Evolutionary conservation across 1,139 yeast species (phyloP), one percentile per base, ranked within the genome.

Genomic region (Sugiyamaella xylanicola): DNA sequence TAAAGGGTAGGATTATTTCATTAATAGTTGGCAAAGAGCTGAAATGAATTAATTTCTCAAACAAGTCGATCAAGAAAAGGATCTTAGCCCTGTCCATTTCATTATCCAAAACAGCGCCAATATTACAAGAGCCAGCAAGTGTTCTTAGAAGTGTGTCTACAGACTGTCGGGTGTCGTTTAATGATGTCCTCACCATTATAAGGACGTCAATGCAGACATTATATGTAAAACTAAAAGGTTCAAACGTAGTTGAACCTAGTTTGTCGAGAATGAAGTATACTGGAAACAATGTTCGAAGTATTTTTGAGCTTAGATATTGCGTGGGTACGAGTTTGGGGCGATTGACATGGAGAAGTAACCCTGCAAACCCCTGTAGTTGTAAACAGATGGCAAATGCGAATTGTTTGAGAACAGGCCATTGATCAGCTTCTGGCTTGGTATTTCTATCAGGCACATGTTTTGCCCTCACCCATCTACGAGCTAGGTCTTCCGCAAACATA

Each of bases 181-280:
- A 8, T 64, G 60, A 8, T 4, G 15, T 3, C 3, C 16, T 39
- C 5, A 37, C 9, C 37, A 48, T 15, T 3, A 25, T 25, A 63
- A 80, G 46, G 54, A 77, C 63, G 73, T 84, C 88, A 4, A 82
- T 59, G 16, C 82, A 69, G 2, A 83, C 70, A 48, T 79, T 75
- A 61, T 82, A 81, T n/a, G 85, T 83, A 67, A 84, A 86, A 63
- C 84, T 85, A 67, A 83, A 86, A 19, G 82, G 77, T 53, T 85
- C 87, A 66, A 87, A 86, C 0, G 90, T 90, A 1, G 88, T 86
- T 41, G 81, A 79, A 0, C 95, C 93, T 16, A 86, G 77, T 17
- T 82, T 75, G 40, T 81, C 76, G 13, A 85, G 68, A 4, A 86
- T 75, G 62, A 81, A 85, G 59, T 84, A 79, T 51, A 83, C 57